phyloP scores from a whole-genome alignment of 1,284 basidiomycete genomes.

The Porogramme epimiltina region DNA sequence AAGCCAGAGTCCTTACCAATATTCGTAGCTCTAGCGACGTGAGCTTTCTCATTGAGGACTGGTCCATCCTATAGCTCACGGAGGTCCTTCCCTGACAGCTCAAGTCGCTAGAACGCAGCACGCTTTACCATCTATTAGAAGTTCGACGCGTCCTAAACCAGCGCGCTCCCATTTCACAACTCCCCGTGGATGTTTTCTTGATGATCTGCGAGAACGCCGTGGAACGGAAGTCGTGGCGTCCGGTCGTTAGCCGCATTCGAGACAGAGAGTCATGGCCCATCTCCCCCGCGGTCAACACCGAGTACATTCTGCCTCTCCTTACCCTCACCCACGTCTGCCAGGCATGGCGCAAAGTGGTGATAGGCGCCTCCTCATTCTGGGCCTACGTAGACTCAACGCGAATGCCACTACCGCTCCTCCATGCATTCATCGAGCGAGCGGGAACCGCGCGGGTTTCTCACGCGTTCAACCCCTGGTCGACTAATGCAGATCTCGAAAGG shows the following conservation, averaged over 20 bases:
- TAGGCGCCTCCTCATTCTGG: neutral
- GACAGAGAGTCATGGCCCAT: no score
- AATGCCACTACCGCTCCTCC: neutral
- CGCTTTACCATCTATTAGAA: no score
- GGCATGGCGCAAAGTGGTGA: neutral
- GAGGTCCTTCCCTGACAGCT: no score
- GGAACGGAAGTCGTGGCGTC: neutral
- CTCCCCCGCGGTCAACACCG: neutral
- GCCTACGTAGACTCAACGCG: neutral
- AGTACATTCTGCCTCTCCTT: neutral
- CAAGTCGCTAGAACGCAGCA: no score
- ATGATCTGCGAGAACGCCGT: neutral
- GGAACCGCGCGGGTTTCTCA: neutral
- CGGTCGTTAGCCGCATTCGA: no score
- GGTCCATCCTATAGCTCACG: no score
- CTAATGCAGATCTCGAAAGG: no score
- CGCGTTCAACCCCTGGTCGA: neutral
- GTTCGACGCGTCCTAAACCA: no score
- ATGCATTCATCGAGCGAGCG: neutral
- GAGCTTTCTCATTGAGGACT: no score
- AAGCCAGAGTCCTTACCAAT: no score
- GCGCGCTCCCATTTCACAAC: neutral
- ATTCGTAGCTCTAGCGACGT: no score
- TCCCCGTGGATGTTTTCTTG: neutral
- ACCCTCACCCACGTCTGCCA: neutral